Percentiles rank a stretch among this genome's conserved stretches.
phyloP scores from a whole-genome alignment of 805 yeast genomes.

The Saccharomycopsis guyanensis region DNA sequence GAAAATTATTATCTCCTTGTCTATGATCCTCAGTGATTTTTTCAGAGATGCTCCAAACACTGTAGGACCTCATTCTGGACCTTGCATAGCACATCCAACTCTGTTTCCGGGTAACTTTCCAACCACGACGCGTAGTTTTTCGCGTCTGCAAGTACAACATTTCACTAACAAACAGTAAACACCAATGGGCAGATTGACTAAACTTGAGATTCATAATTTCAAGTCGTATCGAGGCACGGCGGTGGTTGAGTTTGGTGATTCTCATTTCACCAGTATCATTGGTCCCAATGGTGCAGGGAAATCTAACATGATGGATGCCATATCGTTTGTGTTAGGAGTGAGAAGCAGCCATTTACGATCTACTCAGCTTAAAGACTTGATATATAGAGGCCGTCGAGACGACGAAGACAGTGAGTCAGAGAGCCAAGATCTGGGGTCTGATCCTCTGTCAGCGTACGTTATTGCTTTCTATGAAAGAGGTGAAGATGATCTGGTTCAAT shows the following conservation, averaged over 20 bases:
- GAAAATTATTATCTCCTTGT: too few relatives aligned
- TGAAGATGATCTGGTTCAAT: conserved; percentile 47
- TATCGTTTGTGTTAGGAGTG: conserved; percentile 88
- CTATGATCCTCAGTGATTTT: too few relatives aligned
- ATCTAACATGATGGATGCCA: conserved; percentile 95
- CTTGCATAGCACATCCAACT: too few relatives aligned
- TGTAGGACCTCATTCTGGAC: too few relatives aligned
- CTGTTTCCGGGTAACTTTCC: too few relatives aligned
- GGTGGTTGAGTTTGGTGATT: conserved; percentile 72
- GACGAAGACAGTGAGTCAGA: conserved; percentile 12
- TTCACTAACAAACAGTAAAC: too few relatives aligned
- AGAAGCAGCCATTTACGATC: conserved; percentile 72
- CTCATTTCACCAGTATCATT: conserved; percentile 80
- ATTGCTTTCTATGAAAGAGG: conserved; percentile 63
- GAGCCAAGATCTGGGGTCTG: conserved; percentile 24
- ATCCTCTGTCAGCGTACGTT: conserved; percentile 60
- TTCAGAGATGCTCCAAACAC: too few relatives aligned
- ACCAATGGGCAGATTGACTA: conserved; percentile 79
- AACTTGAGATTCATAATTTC: conserved; percentile 77
- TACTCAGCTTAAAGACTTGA: conserved; percentile 60
- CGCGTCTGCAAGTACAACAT: too few relatives aligned
- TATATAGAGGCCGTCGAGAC: conserved; percentile 59
- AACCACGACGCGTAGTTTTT: too few relatives aligned
- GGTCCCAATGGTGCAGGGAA: conserved; percentile 99
- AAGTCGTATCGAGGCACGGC: conserved; percentile 82